Conservation (phyloP, 1,139 yeast genomes). For the Sugiyamaella sp. region DNA sequence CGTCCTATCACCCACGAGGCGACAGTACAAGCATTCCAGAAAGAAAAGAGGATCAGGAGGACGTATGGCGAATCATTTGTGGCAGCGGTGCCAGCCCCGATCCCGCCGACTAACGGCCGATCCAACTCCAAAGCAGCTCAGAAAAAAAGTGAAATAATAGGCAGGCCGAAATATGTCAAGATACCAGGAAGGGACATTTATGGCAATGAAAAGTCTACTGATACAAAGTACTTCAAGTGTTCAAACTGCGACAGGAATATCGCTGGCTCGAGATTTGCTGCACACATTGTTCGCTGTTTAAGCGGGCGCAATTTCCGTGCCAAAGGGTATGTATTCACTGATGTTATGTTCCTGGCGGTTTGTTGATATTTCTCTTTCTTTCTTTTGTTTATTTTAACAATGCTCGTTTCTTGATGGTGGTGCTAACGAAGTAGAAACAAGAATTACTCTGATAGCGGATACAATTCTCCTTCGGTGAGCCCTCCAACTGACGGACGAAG, state of each 20-base stretch:
- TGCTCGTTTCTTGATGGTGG: not conserved
- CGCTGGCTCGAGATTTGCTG: conserved; percentile 91
- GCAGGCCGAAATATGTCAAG: conserved; percentile 37
- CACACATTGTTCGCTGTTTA: conserved; percentile 85
- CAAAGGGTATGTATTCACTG: conserved; percentile 25
- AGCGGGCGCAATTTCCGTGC: conserved; percentile 50
- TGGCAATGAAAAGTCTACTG: conserved; percentile 51
- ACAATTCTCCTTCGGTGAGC: conserved; percentile 29
- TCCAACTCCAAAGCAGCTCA: conserved; percentile 26
- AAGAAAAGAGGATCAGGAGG: conserved; percentile 45
- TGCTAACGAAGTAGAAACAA: conserved; percentile 13
- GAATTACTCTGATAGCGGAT: conserved; percentile 24
- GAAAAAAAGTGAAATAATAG: conserved; percentile 32
- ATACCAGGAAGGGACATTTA: conserved; percentile 52
- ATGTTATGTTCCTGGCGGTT: too few species aligned
- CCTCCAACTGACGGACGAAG: conserved; percentile 20
- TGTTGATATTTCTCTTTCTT: not conserved
- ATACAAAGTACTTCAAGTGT: conserved; percentile 68
- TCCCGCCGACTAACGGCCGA: conserved; percentile 25
- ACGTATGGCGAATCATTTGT: conserved; percentile 38
- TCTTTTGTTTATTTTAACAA: not conserved
- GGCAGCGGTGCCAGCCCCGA: conserved; percentile 34
- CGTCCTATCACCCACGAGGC: conserved; percentile 50
- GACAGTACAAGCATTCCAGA: conserved; percentile 45
- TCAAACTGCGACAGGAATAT: conserved; percentile 81